Evolutionary conservation across 169 alveolate species (phyloP).

Genomic region (Plasmodium billcollinsi): DNA sequence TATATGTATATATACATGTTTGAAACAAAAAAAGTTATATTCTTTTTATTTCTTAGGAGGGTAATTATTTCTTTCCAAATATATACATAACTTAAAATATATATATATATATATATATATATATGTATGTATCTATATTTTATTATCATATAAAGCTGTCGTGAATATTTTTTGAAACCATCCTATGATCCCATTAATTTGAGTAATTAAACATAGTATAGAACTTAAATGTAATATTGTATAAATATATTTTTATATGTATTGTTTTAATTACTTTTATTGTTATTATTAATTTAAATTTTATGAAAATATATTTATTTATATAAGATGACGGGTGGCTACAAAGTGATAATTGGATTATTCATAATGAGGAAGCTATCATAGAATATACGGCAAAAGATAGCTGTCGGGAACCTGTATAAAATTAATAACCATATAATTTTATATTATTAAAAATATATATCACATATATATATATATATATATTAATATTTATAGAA

Average conservation of each 20-base stretch:
- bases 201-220: conserved; percentile 27
- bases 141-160: conserved; percentile 31
- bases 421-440: background rate
- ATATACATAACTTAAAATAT: background rate
- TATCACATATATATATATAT: background rate
- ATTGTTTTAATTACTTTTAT: background rate
- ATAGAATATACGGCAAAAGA: conserved; percentile 68
- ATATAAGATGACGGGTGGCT: conserved; percentile 40
- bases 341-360: conserved; percentile 58
- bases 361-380: conserved; percentile 53
- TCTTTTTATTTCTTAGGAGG: conserved; percentile 9
- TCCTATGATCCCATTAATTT: conserved; percentile 45
- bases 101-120: background rate
- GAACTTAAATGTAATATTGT: too few species aligned
- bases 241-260: background rate
- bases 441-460: background rate
- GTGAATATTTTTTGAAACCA: conserved; percentile 70
- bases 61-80: conserved; percentile 9
- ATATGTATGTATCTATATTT: background rate
- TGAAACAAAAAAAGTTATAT: too few species aligned
- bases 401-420: conserved; percentile 70
- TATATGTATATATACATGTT: conserved; percentile 4
- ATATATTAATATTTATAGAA: conserved; percentile 22
- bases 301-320: background rate
- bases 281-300: background rate